A percentile compares a stretch with the other conserved stretches of the same genome.
These are phyloP conservation scores for Plenodomus tracheiphilus DNA, from an alignment of 2,329 filamentous ascomycete genomes.

Conservation along the genomic window DNA sequence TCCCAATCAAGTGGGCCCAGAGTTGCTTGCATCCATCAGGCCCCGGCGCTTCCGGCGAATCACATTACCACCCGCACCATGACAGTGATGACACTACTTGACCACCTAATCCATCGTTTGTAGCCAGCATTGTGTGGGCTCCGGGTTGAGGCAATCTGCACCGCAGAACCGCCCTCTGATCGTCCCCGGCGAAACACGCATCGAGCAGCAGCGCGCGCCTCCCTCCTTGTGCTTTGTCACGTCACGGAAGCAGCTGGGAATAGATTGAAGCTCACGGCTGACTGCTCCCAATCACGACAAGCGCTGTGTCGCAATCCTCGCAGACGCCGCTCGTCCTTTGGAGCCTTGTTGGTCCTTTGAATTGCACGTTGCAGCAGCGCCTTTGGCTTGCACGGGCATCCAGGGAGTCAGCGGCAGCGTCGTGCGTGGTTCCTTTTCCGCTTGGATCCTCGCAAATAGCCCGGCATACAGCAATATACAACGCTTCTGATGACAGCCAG, in stretches of 20 bases:
- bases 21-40: conserved; percentile 27
- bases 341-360: background rate
- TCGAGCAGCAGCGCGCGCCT: conserved; percentile 25
- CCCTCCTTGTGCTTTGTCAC: conserved; percentile 7
- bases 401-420: conserved; percentile 18
- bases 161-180: conserved; percentile 38
- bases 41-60: conserved; percentile 27
- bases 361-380: conserved; percentile 8
- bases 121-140: conserved; percentile 33
- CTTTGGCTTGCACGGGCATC: conserved; percentile 21
- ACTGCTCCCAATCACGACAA: conserved; percentile 18
- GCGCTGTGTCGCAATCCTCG: conserved; percentile 20
- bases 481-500: conserved; percentile 21
- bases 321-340: conserved; percentile 8
- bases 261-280: conserved; percentile 7
- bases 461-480: conserved; percentile 17
- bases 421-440: conserved; percentile 34
- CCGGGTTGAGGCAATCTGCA: conserved; percentile 45
- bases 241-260: conserved; percentile 1
- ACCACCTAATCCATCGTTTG: conserved; percentile 15
- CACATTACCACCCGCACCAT: conserved; percentile 16
- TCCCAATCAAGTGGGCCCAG: conserved; percentile 34
- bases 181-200: conserved; percentile 44
- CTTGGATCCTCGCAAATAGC: conserved; percentile 20
- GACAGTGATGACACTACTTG: no score